Base-by-base conservation (phyloP, 192 early-diverging fungal species). In the Ambispora gerdemannii region DNA sequence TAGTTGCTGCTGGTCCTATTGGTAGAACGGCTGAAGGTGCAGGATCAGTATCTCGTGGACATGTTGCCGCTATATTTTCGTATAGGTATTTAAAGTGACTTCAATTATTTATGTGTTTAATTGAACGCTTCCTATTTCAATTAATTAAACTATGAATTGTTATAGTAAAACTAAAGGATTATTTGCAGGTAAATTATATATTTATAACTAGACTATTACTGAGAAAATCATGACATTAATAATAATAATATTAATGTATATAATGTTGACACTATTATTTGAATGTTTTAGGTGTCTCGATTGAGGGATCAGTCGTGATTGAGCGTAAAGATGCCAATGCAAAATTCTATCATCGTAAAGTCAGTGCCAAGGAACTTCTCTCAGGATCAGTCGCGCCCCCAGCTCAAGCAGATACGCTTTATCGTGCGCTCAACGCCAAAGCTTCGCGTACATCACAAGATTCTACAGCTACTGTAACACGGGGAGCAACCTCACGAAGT, bases 321-420 rank as follows among this genome's bases (percentile, higher is more conserved):
- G 91, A 93, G 75, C 88, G 93, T 67, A 86, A 89, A 62, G 92
- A 93, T 52, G 90, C 92, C 31, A 97, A 98, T 72, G 75, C 79
- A 2, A 82, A 81, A 20, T 83, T 91, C 61, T 98, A 98, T 74
- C 89, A 87, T 47, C 79, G 82, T 38, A 78, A 84, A 38, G 80
- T 96, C 24, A 75, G 81, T 24, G 89, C 93, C 0, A 87, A 89
- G 70, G 90, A 95, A 74, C 80, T 98, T 43, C 85, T 98, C 28
- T 82, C 8, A 1, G 67, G 53, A 22, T 30, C 25, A 49, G 4
- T 2, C 11, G 36, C 87, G 10, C 88, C 91, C 36, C 93, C 94
- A 3, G 85, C 91, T 4, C 79, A 88, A 63, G 94, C 93, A 0
- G 92, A 94, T 55, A 75, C 78, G n/a, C 80, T 95, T 8, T 93